A percentile compares a stretch with the other conserved stretches of the same genome.
Evolutionary conservation across 768 basidiomycete genomes (phyloP).

Genomic region (Pholiota conissans): DNA sequence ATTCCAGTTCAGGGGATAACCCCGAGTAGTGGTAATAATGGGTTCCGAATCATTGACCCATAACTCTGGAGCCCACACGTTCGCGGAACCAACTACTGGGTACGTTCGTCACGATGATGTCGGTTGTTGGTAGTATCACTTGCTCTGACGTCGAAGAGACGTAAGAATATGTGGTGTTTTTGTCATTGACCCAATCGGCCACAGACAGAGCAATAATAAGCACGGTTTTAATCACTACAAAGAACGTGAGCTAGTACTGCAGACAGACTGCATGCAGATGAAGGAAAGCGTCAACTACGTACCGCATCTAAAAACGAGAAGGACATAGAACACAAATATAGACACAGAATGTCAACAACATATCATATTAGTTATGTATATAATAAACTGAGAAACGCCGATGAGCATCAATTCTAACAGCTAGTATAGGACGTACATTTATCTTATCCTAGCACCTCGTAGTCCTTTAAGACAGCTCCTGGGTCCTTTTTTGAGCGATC

Average conservation of each 20-base stretch:
- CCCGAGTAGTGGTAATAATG: too few relatives aligned
- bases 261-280: background rate
- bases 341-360: background rate
- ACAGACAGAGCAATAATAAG: too few relatives aligned
- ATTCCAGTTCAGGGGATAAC: too few relatives aligned
- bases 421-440: background rate
- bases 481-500: conserved; percentile 26
- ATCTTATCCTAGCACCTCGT: conserved; percentile 30
- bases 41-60: too few relatives aligned
- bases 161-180: too few relatives aligned
- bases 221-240: too few relatives aligned
- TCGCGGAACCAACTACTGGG: too few relatives aligned
- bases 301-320: background rate
- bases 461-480: conserved; percentile 27
- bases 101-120: too few relatives aligned
- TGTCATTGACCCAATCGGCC: too few relatives aligned
- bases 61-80: too few relatives aligned
- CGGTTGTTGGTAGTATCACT: too few relatives aligned
- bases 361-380: background rate
- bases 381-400: background rate
- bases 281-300: background rate
- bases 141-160: too few relatives aligned
- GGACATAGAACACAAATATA: background rate
- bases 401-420: background rate
- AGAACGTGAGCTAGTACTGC: background rate